Base-by-base conservation (phyloP, 2,329 filamentous ascomycete species). In the Aureobasidium sp. region DNA sequence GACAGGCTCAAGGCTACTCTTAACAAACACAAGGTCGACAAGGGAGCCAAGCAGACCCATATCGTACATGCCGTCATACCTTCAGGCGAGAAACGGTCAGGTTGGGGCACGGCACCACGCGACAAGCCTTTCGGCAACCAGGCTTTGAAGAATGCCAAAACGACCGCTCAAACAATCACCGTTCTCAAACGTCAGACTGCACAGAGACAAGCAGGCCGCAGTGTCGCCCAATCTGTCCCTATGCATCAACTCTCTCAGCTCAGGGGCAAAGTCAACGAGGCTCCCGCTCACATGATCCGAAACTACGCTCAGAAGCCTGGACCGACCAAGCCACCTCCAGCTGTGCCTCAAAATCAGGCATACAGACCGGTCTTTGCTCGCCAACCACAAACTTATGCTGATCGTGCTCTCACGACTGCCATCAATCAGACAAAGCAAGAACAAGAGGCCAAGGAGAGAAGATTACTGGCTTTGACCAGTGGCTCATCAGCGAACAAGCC, bases 11-110 rank as follows among this genome's bases (percentile, higher is more conserved):
- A 64, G 40, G 63, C 80, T 64, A 84, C 84, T 64, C 86, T 92
- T 69, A 80, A 83, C 64, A 77, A 77, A 43, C 78, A 86, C 63
- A 81, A 84, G 38, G 76, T 82, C 35, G 74, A 79, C 55, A 78
- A 82, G 57, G 78, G 87, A 8, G 77, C 78, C 4, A 76, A 77
- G 23, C 85, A 86, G 37, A 65, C 68, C 1, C 64, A 67, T 21
- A 67, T 68, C 43, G 65, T 71, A 33, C 59, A 64, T 9, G 53
- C 61, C n/a, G 61, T 64, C n/a, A 60, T 64, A 2, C 63, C 63
- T 6, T 47, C 54, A n/a, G 53, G 46, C 17, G 46, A 57, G 19
- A 61, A 53, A 31, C 46, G 40, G 1, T 21, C 43, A 11, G 31
- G 33, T 17, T 59, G 58, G 53, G 15, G 35, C 25, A 21, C 45